A percentile compares a stretch with the other conserved stretches of the same genome.
Conservation (phyloP, 495 filamentous ascomycete genomes). For the Penicillium goetzii region DNA sequence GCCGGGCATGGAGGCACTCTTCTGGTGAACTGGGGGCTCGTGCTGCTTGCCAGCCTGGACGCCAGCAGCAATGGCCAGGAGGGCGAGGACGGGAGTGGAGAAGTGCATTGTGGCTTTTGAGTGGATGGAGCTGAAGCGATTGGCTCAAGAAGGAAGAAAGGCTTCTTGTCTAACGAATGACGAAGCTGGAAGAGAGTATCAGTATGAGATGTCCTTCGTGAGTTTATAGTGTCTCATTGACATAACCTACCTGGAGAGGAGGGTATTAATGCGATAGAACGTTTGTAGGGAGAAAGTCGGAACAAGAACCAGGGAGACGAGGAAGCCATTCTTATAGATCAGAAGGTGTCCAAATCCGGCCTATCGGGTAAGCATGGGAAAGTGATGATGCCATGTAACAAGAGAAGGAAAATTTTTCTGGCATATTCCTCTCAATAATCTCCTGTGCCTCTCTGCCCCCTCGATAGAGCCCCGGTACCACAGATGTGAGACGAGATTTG, state of each 20-base stretch:
- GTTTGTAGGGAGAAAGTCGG: slow-evolving; percentile 4
- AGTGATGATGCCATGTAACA: slow-evolving; percentile 27
- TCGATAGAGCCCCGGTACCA: slow-evolving; percentile 19
- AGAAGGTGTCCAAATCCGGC: slow-evolving; percentile 30
- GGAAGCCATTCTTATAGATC: slow-evolving; percentile 33
- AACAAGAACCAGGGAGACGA: neutral
- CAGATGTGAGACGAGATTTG: slow-evolving; percentile 16
- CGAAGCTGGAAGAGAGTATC: slow-evolving; percentile 14
- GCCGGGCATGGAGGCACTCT: slow-evolving; percentile 9
- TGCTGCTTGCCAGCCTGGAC: slow-evolving; percentile 24
- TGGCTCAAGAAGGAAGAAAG: slow-evolving; percentile 23
- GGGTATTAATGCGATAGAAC: slow-evolving; percentile 19
- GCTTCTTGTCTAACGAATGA: slow-evolving; percentile 34
- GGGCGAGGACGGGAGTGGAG: slow-evolving; percentile 24
- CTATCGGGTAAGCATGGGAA: slow-evolving; percentile 12
- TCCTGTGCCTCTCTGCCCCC: slow-evolving; percentile 21
- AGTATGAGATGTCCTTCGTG: slow-evolving; percentile 1
- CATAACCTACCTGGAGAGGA: slow-evolving; percentile 17
- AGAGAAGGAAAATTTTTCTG: slow-evolving; percentile 5
- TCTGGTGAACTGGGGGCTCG: slow-evolving; percentile 25
- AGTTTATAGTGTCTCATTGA: neutral
- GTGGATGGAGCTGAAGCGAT: slow-evolving; percentile 25
- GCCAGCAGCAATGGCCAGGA: slow-evolving; percentile 35
- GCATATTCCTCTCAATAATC: slow-evolving; percentile 18
- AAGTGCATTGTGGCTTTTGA: slow-evolving; percentile 31